Conservation (phyloP, 1,139 yeast genomes). For the Pichia sp. region DNA sequence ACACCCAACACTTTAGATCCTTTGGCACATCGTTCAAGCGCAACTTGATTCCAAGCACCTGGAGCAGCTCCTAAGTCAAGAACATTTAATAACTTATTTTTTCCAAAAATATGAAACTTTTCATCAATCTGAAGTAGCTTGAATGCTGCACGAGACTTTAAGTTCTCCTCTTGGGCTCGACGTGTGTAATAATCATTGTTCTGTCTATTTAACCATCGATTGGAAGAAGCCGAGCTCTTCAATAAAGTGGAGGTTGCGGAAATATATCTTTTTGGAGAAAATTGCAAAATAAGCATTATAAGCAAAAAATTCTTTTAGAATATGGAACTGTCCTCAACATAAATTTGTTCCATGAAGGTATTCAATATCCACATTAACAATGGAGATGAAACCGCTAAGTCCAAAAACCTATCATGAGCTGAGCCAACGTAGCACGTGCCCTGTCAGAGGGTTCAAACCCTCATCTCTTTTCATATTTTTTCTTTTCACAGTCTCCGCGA, state of each 20-base stretch:
- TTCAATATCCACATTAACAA: too few species aligned
- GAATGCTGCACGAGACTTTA: slow-evolving; percentile 84
- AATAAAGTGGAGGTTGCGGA: not conserved
- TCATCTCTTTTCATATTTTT: not conserved
- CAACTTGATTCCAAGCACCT: slow-evolving; percentile 91
- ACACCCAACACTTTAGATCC: slow-evolving; percentile 74
- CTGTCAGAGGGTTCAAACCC: not conserved
- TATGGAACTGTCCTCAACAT: too few species aligned
- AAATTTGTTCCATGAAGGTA: too few species aligned
- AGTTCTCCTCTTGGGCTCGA: slow-evolving; percentile 57
- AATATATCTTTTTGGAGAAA: not conserved
- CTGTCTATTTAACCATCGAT: slow-evolving; percentile 70
- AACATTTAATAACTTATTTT: slow-evolving; percentile 39
- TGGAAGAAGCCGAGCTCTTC: slow-evolving; percentile 38
- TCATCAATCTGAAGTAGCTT: slow-evolving; percentile 68
- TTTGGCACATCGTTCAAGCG: slow-evolving; percentile 49
- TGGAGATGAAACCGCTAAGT: too few species aligned
- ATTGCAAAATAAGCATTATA: not conserved
- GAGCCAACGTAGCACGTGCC: slow-evolving; percentile 6
- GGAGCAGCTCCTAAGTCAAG: slow-evolving; percentile 93
- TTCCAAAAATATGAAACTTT: slow-evolving; percentile 51
- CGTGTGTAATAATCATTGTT: slow-evolving; percentile 53
- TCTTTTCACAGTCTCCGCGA: not conserved
- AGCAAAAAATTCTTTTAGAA: too few species aligned
- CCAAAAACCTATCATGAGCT: too few species aligned